Evolutionary conservation across 2,329 filamentous ascomycete genomes (phyloP).

Genomic region (Pestalotiopsis sp.): DNA sequence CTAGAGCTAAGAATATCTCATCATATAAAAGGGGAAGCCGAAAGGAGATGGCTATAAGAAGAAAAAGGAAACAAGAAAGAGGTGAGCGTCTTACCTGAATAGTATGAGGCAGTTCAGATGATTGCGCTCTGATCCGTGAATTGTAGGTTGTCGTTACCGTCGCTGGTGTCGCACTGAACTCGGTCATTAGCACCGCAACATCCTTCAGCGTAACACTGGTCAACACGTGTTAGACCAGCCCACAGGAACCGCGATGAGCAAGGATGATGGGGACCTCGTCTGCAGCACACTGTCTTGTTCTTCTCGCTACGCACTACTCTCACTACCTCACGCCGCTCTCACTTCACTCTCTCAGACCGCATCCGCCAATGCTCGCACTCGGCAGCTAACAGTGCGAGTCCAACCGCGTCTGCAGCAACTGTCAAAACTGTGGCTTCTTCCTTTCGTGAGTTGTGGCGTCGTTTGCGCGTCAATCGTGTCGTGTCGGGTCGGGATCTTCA

Average conservation of each 20-base stretch:
- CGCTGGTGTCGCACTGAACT: neutral
- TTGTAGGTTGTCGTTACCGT: neutral
- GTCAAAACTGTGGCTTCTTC: neutral
- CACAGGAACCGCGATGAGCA: slow-evolving; percentile 1
- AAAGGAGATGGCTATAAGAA: neutral
- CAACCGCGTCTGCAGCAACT: slow-evolving; percentile 12
- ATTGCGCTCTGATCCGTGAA: neutral
- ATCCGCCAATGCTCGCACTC: slow-evolving; percentile 3
- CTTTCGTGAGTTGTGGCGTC: slow-evolving; percentile 7
- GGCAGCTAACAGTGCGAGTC: neutral
- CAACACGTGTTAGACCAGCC: neutral
- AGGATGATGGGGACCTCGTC: slow-evolving; percentile 10
- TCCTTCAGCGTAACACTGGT: neutral
- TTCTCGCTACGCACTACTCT: slow-evolving; percentile 17
- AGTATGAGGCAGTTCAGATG: neutral
- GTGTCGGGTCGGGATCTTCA: slow-evolving; percentile 6
- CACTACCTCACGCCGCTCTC: slow-evolving; percentile 15
- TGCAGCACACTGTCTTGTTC: slow-evolving; percentile 20
- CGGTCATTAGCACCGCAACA: neutral
- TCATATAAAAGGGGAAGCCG: slow-evolving; percentile 8
- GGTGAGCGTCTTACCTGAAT: neutral
- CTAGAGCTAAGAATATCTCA: slow-evolving; percentile 20
- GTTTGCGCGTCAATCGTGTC: slow-evolving; percentile 12
- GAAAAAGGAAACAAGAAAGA: neutral
- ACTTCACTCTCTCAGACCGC: slow-evolving; percentile 11